A percentile compares a stretch with the other conserved stretches of the same genome.
Evolutionary conservation across 306 rosid species (phyloP).

Genomic region (Nissolia schottii): DNA sequence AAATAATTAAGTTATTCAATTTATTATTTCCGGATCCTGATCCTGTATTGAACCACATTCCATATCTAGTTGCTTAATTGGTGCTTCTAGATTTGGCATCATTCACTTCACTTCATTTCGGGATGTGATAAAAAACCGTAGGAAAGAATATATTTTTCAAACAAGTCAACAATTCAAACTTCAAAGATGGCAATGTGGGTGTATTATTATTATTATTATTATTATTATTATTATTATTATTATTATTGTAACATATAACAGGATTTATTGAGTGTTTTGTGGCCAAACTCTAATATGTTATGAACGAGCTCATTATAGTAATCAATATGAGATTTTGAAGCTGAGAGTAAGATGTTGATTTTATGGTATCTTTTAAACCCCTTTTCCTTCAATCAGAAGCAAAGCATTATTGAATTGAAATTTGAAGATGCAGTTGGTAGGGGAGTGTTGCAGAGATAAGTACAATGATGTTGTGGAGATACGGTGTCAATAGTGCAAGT

Average conservation of each 20-base stretch:
- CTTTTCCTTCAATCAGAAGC: neutral
- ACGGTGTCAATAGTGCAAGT: neutral
- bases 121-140: neutral
- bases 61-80: neutral
- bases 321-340: neutral
- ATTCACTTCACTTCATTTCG: neutral
- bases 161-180: neutral
- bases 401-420: constrained; percentile 10
- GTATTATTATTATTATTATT: neutral
- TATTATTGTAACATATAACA: neutral
- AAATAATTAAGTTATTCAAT: neutral
- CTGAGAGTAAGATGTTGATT: constrained; percentile 4
- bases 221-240: neutral
- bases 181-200: neutral
- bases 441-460: neutral
- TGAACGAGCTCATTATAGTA: neutral
- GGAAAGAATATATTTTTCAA: neutral
- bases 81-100: neutral
- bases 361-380: neutral
- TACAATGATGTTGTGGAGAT: neutral
- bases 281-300: neutral
- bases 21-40: constrained; percentile 12
- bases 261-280: neutral
- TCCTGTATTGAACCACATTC: neutral
- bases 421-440: neutral